phyloP scores from a whole-genome alignment of 2,329 filamentous ascomycete species.

The Pseudopyrenochaeta lycopersici region DNA sequence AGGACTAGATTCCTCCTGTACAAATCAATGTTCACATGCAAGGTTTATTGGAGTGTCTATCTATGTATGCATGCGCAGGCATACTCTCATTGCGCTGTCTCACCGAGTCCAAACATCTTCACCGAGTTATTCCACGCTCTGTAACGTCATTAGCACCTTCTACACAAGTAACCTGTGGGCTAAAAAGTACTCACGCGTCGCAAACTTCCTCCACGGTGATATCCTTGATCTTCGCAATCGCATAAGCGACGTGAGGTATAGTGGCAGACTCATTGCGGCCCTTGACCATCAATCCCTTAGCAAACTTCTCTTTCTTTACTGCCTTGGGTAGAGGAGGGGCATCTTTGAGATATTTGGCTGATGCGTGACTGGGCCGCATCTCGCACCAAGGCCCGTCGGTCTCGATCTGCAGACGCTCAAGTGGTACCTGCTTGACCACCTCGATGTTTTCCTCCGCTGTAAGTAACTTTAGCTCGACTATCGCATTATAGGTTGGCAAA shows the following conservation, averaged over 20 bases:
- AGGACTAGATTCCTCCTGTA: conserved; percentile 17
- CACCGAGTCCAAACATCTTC: conserved; percentile 51
- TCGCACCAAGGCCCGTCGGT: conserved; percentile 99
- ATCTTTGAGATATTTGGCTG: conserved; percentile 75
- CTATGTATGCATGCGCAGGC: neutral
- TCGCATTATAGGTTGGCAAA: neutral
- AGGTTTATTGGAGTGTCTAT: neutral
- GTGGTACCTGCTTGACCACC: conserved; percentile 80
- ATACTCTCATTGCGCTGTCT: conserved; percentile 18
- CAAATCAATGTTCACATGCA: conserved; percentile 18
- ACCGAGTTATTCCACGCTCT: conserved; percentile 52
- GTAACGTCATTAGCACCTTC: conserved; percentile 3
- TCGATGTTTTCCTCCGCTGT: conserved; percentile 73
- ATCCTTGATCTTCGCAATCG: conserved; percentile 86
- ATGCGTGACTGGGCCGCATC: conserved; percentile 87
- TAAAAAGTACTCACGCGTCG: conserved; percentile 68
- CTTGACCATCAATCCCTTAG: conserved; percentile 87
- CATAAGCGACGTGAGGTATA: conserved; percentile 86
- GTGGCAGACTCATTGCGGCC: conserved; percentile 91
- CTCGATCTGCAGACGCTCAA: conserved; percentile 89
- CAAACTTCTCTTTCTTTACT: conserved; percentile 97
- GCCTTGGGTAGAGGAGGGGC: conserved; percentile 78
- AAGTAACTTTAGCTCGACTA: conserved; percentile 6
- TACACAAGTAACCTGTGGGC: neutral
- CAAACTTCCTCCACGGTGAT: conserved; percentile 82